phyloP scores from a whole-genome alignment of 2,329 filamentous ascomycete genomes.

The Neofusicoccum parvum region DNA sequence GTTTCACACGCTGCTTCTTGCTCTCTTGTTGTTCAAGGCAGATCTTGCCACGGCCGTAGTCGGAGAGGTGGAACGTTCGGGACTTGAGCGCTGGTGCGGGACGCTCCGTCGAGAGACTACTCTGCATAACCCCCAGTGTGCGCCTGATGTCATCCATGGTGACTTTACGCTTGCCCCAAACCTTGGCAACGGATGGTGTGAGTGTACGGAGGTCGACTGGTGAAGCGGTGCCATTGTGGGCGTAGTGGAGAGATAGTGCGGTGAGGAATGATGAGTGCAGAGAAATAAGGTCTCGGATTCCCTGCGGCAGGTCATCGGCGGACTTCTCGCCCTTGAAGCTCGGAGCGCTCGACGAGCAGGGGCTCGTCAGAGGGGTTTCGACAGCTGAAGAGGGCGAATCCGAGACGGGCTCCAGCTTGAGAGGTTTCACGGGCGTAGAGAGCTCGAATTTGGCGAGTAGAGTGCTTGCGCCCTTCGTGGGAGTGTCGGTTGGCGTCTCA shows the following conservation, averaged over 20 bases:
- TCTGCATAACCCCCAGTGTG: conserved; percentile 44
- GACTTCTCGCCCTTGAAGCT: conserved; percentile 21
- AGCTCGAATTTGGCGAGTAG: conserved; percentile 36
- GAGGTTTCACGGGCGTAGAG: conserved; percentile 5
- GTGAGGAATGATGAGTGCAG: conserved; percentile 53
- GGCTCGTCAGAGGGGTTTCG: conserved; percentile 35
- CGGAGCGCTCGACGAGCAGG: conserved; percentile 18
- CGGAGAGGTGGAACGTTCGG: conserved; percentile 40
- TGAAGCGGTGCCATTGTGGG: conserved; percentile 50
- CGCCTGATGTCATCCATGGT: conserved; percentile 49
- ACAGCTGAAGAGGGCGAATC: conserved; percentile 24
- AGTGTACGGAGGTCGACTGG: conserved; percentile 46
- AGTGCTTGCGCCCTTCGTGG: conserved; percentile 35
- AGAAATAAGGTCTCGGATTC: conserved; percentile 46
- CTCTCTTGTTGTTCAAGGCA: conserved; percentile 43
- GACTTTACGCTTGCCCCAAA: conserved; percentile 51
- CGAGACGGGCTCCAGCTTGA: conserved; percentile 28
- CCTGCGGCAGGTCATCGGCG: conserved; percentile 37
- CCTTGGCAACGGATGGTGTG: conserved; percentile 43
- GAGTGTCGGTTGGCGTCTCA: conserved; percentile 35
- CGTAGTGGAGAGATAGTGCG: conserved; percentile 52
- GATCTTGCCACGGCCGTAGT: conserved; percentile 47
- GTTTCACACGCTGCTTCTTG: conserved; percentile 29
- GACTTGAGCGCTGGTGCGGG: conserved; percentile 26
- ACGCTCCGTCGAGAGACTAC: neutral